Evolutionary conservation across 2,329 filamentous ascomycete species (phyloP), one percentile per base, ranked within the genome.

Genomic region (Teratosphaeria nubilosa): DNA sequence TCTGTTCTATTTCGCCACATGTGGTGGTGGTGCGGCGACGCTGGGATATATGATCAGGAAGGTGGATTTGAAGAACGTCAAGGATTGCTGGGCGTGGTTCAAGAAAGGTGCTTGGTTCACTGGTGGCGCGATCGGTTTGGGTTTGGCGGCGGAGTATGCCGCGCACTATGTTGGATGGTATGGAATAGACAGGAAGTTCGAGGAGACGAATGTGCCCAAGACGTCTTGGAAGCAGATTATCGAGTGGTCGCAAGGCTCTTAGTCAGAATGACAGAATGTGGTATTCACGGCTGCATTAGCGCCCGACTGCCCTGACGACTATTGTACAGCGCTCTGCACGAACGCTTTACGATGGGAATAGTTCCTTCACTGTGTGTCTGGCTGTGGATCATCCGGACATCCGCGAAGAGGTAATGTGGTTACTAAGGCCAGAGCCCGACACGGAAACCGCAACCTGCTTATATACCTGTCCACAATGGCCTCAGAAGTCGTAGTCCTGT

Each of bases 11-110:
- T 64, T 78, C 11, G 82, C 81, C 5, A 80, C 77, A 54, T 84
- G 81, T 60, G 83, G 83, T 37, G 79, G 82, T 59, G 81, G 82
- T 9, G 74, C 76, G 27, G 62, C 77, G 34, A 78, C 82, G 1
- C 72, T 85, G 25, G 80, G 75, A 1, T 76, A 79, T 16, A 85
- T 85, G 81, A 83, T 85, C 22, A 78, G 78, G 72, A 78, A 74
- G 59, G 83, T 85, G 30, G 77, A 78, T 57, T 65, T 86, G 60
- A 79, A 82, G 59, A 78, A 77, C 55, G 80, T 83, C 54, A 73
- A 74, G 61, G 78, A 82, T 64, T 85, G 83, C 64, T 84, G 82
- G 80, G 83, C 80, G 77, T 86, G 83, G 83, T 86, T 86, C 65
- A 80, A 76, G 58, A 80, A 82, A 57, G 83, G 83, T 4, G 82